Conservation (phyloP, 345 rosid species). For the Gossypium anomalum region DNA sequence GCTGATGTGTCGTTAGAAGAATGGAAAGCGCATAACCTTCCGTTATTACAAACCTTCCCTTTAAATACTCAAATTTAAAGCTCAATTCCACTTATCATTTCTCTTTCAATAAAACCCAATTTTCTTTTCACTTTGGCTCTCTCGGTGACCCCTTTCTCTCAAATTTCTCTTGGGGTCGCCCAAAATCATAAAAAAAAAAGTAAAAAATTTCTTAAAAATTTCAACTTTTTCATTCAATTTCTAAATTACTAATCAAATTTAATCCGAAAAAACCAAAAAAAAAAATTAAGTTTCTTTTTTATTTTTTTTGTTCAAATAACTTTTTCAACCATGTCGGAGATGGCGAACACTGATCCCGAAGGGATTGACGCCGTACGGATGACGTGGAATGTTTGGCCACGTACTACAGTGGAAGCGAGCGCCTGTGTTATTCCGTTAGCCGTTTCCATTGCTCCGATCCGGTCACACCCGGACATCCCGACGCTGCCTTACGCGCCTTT, state of each 20-base stretch:
- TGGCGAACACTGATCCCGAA: constrained; percentile 79
- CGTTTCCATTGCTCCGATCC: constrained; percentile 84
- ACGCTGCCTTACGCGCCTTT: constrained; percentile 84
- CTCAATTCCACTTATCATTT: not conserved
- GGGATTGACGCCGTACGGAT: constrained; percentile 95
- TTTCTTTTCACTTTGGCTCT: not conserved
- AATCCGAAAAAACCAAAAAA: not conserved
- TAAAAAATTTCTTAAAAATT: not conserved
- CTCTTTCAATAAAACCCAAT: not conserved
- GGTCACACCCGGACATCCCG: constrained; percentile 64
- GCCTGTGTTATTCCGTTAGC: constrained; percentile 97
- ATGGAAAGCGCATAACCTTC: not conserved
- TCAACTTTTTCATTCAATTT: not conserved
- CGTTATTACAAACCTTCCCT: not conserved
- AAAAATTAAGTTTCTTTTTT: not conserved
- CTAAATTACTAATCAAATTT: not conserved
- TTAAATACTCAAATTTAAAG: not conserved
- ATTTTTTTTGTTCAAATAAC: not conserved
- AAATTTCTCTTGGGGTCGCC: constrained; percentile 24
- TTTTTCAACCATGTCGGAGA: constrained; percentile 58
- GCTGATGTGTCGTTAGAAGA: not conserved
- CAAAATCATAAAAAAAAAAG: not conserved
- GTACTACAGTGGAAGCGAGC: constrained; percentile 91
- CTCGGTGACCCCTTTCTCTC: constrained; percentile 29
- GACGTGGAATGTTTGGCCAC: constrained; percentile 98